Base-by-base conservation (phyloP, 306 rosid species). In the Luffa acutangula region DNA sequence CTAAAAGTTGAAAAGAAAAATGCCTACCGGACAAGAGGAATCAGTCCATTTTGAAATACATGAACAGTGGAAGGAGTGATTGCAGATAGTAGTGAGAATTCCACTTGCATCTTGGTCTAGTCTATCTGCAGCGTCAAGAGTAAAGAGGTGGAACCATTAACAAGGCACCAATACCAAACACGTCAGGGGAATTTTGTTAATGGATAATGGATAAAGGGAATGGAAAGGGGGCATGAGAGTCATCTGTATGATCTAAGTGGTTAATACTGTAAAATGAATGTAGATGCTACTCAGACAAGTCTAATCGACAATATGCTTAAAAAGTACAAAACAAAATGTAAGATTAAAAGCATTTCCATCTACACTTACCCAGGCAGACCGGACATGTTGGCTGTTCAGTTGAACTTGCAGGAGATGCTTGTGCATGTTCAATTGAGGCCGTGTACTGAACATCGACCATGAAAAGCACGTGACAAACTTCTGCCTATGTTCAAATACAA, bases 1-100 rank as follows among this genome's bases (percentile, higher is more conserved):
- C 39, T 49, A 73, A 49, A 49, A 20, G 60, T 15, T 60, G 64
- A 79, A 51, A 46, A 49, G n/a, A 46, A 57, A 77, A 77, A 54
- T 67, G 91, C 93, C 85, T 87, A 95, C 98, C 58, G 98, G 98
- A 84, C 98, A 95, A 82, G 98, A 95, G 74, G 97, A 91, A 88
- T 95, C 97, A 0, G 93, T 89, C 97, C 97, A 92, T 84, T 91
- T 95, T 70, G 98, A 95, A 83, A 95, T 95, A 75, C 98, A 92
- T 2, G 98, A 95, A 80, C 93, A 88, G 66, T 95, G 98, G 81
- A 95, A 95, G 82, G 98, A 95, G 86, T 95, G 98, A 79, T 95
- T 95, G 90, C 98, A 95, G 67, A 95, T 95, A 53, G 97, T 95
- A 10, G 97, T 95, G 63, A 95, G 98, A 76, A 92, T 95, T 84